Base-by-base conservation (phyloP, 1,284 basidiomycete species). In the Xerocomus minutiporus region DNA sequence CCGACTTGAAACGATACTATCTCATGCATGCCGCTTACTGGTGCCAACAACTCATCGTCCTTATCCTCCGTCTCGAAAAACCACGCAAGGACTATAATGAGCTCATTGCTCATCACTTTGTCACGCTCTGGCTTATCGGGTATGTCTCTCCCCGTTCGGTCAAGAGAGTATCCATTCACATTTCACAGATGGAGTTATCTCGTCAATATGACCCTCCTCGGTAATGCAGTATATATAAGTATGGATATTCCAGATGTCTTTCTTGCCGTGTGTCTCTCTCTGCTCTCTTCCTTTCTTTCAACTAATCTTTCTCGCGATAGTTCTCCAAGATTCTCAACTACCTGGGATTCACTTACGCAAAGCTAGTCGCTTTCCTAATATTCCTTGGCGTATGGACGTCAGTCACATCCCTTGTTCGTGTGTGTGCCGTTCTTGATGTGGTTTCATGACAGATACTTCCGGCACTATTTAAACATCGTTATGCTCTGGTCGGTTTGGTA, bases 211-310 rank as follows among this genome's bases (percentile, higher is more conserved):
- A 97, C 95, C 0, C 75, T 85, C 60, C 95, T 97, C 50, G 96
- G 96, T 12, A 93, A 93, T 58, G 89, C 93, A 2, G 83, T 99
- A 26, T 98, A 91, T 64, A 80, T 96, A 65, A 96, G 93, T 67
- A 99, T 98, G 96, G 96, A 99, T 73, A 80, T 96, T 32, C 93
- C 94, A 3, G 96, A 99, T 67, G 74, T 83, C 23, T 92, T 90
- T 73, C 79, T 99, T 20, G 92, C 88, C 23, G 91, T 93, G 57
- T 61, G 87, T 35, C 11, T 8, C 42, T 40, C 29, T 43, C n/a
- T 39, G n/a, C 29, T 49, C 36, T 28, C 26, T 48, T 12, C 36
- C 41, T 20, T 39, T 26, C 7, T n/a, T 52, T 25, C 48, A 49
- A 17, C 51, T 58, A 25, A 60, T 25, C 29, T 0, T 4, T 50